Evolutionary conservation across 108 stramenopile species (phyloP).

Genomic region (Nannochloropsis gaditana): DNA sequence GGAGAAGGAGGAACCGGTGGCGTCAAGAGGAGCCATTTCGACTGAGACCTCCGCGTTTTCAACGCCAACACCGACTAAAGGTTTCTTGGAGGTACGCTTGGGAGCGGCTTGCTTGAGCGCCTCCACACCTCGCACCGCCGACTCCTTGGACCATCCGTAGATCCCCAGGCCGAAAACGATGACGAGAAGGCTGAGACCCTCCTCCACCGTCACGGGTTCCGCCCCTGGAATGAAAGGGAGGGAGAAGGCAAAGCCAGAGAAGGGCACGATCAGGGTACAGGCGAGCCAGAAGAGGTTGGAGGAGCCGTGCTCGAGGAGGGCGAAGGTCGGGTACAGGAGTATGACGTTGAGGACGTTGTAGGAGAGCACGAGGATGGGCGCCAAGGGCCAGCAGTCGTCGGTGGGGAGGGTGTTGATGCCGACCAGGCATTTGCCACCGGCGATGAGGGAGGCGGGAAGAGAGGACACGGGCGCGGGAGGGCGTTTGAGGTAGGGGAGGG

Average conservation of each 20-base stretch:
- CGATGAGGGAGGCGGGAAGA: background rate
- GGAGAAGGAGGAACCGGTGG: background rate
- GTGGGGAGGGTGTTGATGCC: background rate
- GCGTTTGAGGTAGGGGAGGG: background rate
- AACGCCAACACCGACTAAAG: too few species aligned
- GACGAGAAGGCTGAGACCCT: background rate
- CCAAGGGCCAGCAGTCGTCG: slow-evolving; percentile 7
- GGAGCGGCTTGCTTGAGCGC: too few species aligned
- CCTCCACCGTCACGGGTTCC: background rate
- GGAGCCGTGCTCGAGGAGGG: background rate
- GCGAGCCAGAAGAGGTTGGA: slow-evolving; percentile 3
- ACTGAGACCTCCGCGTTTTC: background rate
- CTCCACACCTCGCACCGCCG: background rate
- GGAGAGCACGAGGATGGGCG: slow-evolving; percentile 9
- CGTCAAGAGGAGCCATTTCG: background rate
- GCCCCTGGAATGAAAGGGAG: background rate
- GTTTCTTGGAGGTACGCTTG: too few species aligned
- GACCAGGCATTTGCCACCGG: background rate
- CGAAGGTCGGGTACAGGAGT: background rate
- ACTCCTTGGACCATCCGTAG: background rate
- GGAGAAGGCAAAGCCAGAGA: background rate
- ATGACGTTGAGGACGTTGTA: background rate
- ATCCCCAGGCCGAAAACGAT: slow-evolving; percentile 4
- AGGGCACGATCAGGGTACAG: background rate
- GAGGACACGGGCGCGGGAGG: background rate